These are phyloP conservation scores for Wickerhamiella lipophila DNA, from an alignment of 805 yeast species.

Conservation along the genomic window DNA sequence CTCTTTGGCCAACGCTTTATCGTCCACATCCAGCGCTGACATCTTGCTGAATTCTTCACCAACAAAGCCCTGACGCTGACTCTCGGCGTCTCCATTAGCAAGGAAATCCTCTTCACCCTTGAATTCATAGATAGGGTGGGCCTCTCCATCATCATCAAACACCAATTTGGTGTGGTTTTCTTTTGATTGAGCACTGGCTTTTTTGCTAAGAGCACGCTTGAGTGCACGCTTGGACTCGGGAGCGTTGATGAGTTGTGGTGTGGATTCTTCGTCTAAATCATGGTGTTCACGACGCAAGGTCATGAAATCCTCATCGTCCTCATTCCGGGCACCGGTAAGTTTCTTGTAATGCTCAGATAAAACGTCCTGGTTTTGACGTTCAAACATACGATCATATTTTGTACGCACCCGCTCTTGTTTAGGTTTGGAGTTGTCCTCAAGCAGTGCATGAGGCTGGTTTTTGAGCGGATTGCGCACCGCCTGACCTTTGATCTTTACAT, in stretches of 20 bases:
- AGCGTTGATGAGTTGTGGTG: conserved; percentile 39
- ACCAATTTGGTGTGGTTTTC: conserved; percentile 61
- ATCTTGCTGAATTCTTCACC: conserved; percentile 52
- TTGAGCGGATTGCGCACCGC: conserved; percentile 49
- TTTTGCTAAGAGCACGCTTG: conserved; percentile 79
- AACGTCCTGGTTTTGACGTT: conserved; percentile 84
- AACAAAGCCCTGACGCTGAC: conserved; percentile 57
- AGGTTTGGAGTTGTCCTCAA: conserved; percentile 31
- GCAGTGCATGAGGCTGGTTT: conserved; percentile 63
- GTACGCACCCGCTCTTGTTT: conserved; percentile 44
- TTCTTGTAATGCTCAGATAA: conserved; percentile 77
- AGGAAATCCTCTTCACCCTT: conserved; percentile 81
- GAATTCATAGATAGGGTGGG: conserved; percentile 85
- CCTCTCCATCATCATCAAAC: conserved; percentile 88
- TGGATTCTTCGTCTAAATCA: conserved; percentile 41
- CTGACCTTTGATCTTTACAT: conserved; percentile 52
- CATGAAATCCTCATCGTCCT: conserved; percentile 58
- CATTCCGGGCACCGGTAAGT: conserved; percentile 32
- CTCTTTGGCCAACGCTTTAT: conserved; percentile 61
- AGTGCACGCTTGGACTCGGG: conserved; percentile 74
- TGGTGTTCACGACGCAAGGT: conserved; percentile 69
- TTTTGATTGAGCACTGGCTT: conserved; percentile 42
- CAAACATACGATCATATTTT: conserved; percentile 90
- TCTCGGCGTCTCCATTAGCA: conserved; percentile 51
- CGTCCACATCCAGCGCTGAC: conserved; percentile 60